These are phyloP conservation scores for Aspergillus steynii DNA, from an alignment of 495 filamentous ascomycete species.

Conservation along the genomic window DNA sequence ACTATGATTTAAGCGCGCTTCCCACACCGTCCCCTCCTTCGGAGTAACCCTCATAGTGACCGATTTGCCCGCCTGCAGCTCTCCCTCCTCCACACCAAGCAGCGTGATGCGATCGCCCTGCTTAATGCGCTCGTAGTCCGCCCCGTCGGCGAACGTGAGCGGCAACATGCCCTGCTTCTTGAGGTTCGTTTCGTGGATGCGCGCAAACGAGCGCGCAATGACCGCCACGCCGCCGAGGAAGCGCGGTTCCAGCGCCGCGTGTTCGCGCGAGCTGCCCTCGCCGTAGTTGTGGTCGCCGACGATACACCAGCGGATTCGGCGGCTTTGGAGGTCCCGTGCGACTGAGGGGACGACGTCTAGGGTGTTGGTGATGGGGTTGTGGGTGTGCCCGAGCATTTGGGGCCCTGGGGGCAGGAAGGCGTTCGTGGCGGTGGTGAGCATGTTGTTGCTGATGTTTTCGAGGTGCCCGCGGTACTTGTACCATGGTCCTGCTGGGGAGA, in stretches of 20 bases:
- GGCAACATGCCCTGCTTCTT: conserved; percentile 99
- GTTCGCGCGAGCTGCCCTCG: conserved; percentile 95
- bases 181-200: conserved; percentile 99
- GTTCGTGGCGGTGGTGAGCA: conserved; percentile 98
- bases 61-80: conserved; percentile 85
- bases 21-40: conserved; percentile 74
- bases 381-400: conserved; percentile 96
- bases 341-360: conserved; percentile 88
- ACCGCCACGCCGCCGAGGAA: conserved; percentile 97
- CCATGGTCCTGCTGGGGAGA: conserved; percentile 97
- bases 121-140: conserved; percentile 96
- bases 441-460: conserved; percentile 99
- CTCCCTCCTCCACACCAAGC: conserved; percentile 67
- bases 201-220: conserved; percentile 93
- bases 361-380: conserved; percentile 82
- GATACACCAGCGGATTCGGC: conserved; percentile 95
- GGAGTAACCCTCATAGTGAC: conserved; percentile 90
- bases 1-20: conserved; percentile 84
- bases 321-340: conserved; percentile 97
- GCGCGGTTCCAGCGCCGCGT: conserved; percentile 95
- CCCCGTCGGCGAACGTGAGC: conserved; percentile 89
- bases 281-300: conserved; percentile 99
- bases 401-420: conserved; percentile 59
- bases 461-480: conserved; percentile 99
- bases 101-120: conserved; percentile 90